Evolutionary conservation across 1,139 yeast species (phyloP), one percentile per base, ranked within the genome.

Genomic region (Geotrichum australiense): DNA sequence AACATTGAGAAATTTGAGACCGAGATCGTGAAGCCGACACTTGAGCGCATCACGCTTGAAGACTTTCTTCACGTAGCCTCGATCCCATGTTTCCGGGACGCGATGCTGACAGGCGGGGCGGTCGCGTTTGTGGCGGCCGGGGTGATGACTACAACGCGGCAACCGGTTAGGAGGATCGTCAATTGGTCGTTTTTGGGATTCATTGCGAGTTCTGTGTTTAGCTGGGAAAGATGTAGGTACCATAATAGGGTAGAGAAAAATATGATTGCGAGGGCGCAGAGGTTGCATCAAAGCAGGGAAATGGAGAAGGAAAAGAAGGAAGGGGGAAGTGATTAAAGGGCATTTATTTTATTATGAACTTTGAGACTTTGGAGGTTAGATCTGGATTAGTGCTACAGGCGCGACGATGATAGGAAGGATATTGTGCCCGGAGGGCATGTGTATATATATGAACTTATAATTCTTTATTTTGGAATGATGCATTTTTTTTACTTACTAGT

Each of bases 211-310:
- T 78, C 85, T 40, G 70, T 83, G 1, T 79, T 84, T 27, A 85
- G 94, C 1, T 89, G 96, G 95, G 96, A 89, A 60, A 94, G 85
- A 61, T 89, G 97, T 59, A 70, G 95, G 47, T 72, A 78, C 39
- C 71, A 77, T 43, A 68, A 94, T 57, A 69, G 81, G 54, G 71
- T 74, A 52, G 77, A 80, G 35, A 69, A 74, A 54, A 71, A 71
- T 49, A 77, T 53, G 16, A 44, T 47, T 39, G 61, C 60, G 3
- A 27, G 42, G 19, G 44, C n/a, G n/a, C n/a, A n/a, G n/a, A n/a
- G n/a, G n/a, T n/a, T n/a, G n/a, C n/a, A n/a, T n/a, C n/a, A n/a
- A n/a, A n/a, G n/a, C n/a, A n/a, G n/a, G n/a, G n/a, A n/a, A n/a
- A n/a, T n/a, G n/a, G n/a, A n/a, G n/a, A n/a, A n/a, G n/a, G n/a